These are phyloP conservation scores for Heliocybe sulcata DNA, from an alignment of 1,284 basidiomycete genomes.

Conservation along the genomic window DNA sequence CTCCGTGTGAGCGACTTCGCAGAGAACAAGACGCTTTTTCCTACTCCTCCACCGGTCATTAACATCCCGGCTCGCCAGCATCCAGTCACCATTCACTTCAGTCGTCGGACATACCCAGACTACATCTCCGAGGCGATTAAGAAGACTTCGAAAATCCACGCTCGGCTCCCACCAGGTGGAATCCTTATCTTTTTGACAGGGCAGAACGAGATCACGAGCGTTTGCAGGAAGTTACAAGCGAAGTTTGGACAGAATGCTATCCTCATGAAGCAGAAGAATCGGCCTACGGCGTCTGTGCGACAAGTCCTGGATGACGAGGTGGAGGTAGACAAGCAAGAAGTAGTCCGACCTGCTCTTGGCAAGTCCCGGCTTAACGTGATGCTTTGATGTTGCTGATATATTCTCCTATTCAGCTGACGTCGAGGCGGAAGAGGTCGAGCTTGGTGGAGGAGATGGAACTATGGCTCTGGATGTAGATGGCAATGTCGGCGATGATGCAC, in stretches of 20 bases:
- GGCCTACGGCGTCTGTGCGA: conserved; percentile 19
- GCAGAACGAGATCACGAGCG: conserved; percentile 67
- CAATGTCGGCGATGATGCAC: conserved; percentile 40
- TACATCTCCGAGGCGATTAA: conserved; percentile 89
- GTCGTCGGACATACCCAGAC: conserved; percentile 77
- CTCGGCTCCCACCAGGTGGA: conserved; percentile 63
- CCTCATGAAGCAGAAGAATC: conserved; percentile 38
- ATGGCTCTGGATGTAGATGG: conserved; percentile 56
- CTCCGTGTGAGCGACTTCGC: conserved; percentile 92
- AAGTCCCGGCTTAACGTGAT: too few species aligned
- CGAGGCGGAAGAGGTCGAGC: conserved; percentile 80
- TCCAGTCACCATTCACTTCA: conserved; percentile 95
- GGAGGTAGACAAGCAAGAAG: conserved; percentile 21
- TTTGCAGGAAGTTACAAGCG: conserved; percentile 69
- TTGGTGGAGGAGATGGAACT: conserved; percentile 41
- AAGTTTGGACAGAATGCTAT: conserved; percentile 69
- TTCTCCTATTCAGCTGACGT: conserved; percentile 35
- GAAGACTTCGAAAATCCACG: conserved; percentile 81
- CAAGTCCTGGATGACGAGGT: conserved; percentile 3
- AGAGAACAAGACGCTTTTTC: conserved; percentile 80
- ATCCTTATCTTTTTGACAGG: conserved; percentile 74
- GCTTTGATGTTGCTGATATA: not conserved
- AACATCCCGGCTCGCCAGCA: conserved; percentile 89
- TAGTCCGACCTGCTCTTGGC: conserved; percentile 41
- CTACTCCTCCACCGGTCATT: conserved; percentile 83